Evolutionary conservation across 148 eudicot genomes (phyloP).

Genomic region (Cornus suecica): DNA sequence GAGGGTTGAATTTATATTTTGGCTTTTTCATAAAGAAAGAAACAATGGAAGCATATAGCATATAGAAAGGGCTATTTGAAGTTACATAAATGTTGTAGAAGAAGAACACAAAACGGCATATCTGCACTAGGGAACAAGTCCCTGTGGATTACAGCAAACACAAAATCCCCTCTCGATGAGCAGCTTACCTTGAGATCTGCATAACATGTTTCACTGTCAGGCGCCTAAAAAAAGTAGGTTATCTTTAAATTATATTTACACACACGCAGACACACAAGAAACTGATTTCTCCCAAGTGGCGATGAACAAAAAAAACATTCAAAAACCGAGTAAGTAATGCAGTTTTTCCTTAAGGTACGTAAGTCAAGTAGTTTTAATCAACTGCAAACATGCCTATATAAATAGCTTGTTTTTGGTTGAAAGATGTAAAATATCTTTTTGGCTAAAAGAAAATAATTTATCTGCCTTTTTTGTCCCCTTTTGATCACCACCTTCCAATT

Average conservation of each 20-base stretch:
- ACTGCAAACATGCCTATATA: neutral
- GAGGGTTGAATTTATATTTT: neutral
- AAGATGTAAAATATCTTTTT: no score
- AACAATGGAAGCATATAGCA: neutral
- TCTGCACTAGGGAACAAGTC: constrained; percentile 13
- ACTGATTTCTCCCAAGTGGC: neutral
- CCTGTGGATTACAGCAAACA: constrained; percentile 6
- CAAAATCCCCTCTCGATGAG: constrained; percentile 11
- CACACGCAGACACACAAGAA: no score
- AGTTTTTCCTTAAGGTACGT: no score
- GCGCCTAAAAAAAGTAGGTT: neutral
- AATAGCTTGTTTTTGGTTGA: no score
- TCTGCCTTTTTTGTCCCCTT: no score
- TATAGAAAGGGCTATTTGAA: neutral
- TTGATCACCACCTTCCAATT: no score
- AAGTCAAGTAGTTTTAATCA: neutral
- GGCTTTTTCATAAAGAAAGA: neutral
- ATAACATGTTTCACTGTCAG: constrained; percentile 2
- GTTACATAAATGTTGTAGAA: neutral
- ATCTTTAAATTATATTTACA: no score
- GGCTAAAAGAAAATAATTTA: neutral
- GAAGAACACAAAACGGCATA: constrained; percentile 1
- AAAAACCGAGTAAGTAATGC: neutral
- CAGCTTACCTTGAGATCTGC: constrained; percentile 80
- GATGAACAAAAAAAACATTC: neutral